Evolutionary conservation across 2,329 filamentous ascomycete genomes (phyloP).

Genomic region (Orbilia javanica): DNA sequence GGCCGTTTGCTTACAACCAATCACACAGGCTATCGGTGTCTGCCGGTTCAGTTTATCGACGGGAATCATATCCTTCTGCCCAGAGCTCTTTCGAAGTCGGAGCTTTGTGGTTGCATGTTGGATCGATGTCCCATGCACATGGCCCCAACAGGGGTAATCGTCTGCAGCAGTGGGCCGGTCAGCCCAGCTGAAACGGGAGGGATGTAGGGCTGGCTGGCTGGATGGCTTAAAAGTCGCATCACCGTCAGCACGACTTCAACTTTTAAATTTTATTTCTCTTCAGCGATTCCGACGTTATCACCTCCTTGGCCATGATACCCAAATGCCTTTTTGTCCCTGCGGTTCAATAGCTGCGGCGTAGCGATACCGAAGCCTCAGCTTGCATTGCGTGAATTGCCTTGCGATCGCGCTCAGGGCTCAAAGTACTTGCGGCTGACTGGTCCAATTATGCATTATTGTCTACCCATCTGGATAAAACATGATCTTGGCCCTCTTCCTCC

Average conservation of each 20-base stretch:
- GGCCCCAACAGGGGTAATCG: background rate
- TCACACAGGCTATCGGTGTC: background rate
- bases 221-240: conserved; percentile 19
- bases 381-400: background rate
- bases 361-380: background rate
- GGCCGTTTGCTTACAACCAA: background rate
- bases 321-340: background rate
- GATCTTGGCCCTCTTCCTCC: conserved; percentile 31
- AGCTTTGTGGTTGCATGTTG: background rate
- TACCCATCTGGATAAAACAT: conserved; percentile 31
- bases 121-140: background rate
- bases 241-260: conserved; percentile 7
- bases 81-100: background rate
- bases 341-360: background rate
- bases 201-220: background rate
- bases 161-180: background rate
- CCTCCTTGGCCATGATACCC: conserved; percentile 6
- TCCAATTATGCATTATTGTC: conserved; percentile 28
- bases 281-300: background rate
- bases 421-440: conserved; percentile 8
- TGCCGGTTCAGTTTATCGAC: background rate
- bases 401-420: background rate
- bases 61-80: background rate
- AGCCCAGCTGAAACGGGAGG: conserved; percentile 20
- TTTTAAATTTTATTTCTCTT: conserved; percentile 9